Conservation (phyloP, 2,329 filamentous ascomycete species). For the Neoarthrinium moseri region DNA sequence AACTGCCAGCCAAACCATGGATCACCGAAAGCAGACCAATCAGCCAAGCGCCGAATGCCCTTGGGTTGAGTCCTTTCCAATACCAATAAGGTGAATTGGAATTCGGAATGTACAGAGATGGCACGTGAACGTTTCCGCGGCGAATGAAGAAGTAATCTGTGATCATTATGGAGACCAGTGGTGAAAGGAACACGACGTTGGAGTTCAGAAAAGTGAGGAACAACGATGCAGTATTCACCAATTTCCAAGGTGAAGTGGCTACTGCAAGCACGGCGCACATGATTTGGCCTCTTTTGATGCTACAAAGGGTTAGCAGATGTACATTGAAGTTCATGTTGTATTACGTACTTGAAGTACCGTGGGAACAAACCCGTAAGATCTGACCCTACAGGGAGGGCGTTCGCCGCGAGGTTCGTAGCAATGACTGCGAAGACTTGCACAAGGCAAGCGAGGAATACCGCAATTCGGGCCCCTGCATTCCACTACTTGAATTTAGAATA, state of each 20-base stretch:
- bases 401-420: conserved; percentile 39
- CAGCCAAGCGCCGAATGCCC: not conserved
- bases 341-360: conserved; percentile 38
- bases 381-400: conserved; percentile 37
- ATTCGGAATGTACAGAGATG: not conserved
- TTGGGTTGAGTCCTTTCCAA: not conserved
- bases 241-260: conserved; percentile 38
- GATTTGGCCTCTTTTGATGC: conserved; percentile 40
- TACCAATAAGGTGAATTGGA: conserved; percentile 2
- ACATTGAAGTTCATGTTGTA: no score
- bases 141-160: conserved; percentile 3
- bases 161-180: not conserved
- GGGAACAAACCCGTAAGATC: conserved; percentile 41
- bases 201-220: conserved; percentile 40
- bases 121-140: not conserved
- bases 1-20: no score
- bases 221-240: conserved; percentile 35
- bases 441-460: conserved; percentile 28
- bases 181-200: not conserved
- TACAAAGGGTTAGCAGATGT: no score
- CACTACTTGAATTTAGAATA: no score
- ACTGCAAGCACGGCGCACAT: conserved; percentile 35
- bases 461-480: conserved; percentile 32
- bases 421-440: conserved; percentile 34
- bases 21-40: no score